Evolutionary conservation across 148 eudicot species (phyloP), one percentile per base, ranked within the genome.

Genomic region (Rheum nobile): DNA sequence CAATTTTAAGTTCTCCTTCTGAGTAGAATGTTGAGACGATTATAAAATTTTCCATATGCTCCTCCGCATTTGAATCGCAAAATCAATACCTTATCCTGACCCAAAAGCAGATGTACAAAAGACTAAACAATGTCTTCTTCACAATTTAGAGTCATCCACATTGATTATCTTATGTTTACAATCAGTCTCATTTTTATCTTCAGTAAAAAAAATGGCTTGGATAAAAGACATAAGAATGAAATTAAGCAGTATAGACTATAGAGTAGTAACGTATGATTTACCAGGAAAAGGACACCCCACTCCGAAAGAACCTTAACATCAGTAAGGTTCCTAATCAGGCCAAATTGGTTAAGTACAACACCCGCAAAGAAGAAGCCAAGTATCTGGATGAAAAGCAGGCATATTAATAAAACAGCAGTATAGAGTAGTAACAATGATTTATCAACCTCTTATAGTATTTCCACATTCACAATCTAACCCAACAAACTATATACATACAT

Each of bases 201-300:
- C 67, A 59, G 35, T 29, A 10, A 2, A 6, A 24, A 28, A 28
- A 28, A 26, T 11, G 17, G 1, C 19, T 59, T 11, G 67, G 67
- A 59, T 13, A 28, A 28, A 26, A 59, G 34, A 61, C 21, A 54
- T 11, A 22, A 28, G 67, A 28, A 61, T 8, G 6, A 65, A 10
- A 34, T 65, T 32, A 41, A 65, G 70, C 70, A 34, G 38, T 14
- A 17, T 57, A 26, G 13, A 57, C 5, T 57, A 2, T n/a, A n/a
- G n/a, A n/a, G n/a, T n/a, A 26, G 14, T 57, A 55, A 73, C 21
- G 67, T 17, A 73, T 69, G 21, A 5, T 41, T 82, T 86, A 94
- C 98, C 98, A 91, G 82, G 82, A 94, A 94, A 75, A 94, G 97
- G 73, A 94, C 90, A 1, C 98, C 98, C 98, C 98, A 94, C 74